Evolutionary conservation across 2,329 filamentous ascomycete species (phyloP), one percentile per base, ranked within the genome.

Genomic region (Botrytis fabae): DNA sequence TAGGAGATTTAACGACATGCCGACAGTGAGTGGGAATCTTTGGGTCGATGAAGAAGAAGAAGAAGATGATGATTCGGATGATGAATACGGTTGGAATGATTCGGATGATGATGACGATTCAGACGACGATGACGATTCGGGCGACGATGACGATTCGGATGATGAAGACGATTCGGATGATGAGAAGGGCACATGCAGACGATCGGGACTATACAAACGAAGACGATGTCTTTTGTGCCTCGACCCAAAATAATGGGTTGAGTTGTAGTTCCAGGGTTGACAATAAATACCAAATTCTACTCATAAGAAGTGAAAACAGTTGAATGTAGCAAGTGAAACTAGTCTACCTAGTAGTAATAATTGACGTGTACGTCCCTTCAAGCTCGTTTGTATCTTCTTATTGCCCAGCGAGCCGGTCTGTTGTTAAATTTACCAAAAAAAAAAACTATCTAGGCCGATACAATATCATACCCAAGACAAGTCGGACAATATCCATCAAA

Each of bases 181-280:
- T 38, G 38, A 38, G 35, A 38, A 38, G 35, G 35, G 32, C 4
- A 32, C 32, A 38, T 38, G 35, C 35, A 1, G 38, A 9, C 38
- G 38, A 38, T 38, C 7, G 38, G 38, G 38, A 38, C 6, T 38
- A 38, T 9, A 10, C 38, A 38, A 8, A 38, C 38, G 7, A 9
- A 38, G 38, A 38, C 38, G 6, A 38, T 38, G 38, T 38, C 38
- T 54, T n/a, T n/a, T n/a, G 25, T 54, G 12, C 12, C 25, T 16
- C 25, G 7, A 1, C 48, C 1, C 0, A 2, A 5, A n/a, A 16
- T 0, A 2, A n/a, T 14, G 12, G 16, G 48, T 1, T 14, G 0
- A 5, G 48, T n/a, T n/a, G 1, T n/a, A n/a, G n/a, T n/a, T n/a
- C 25, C 7, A n/a, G 4, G 12, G 25, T 51, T 51, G 25, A 51